Conservation (phyloP, 768 basidiomycete genomes). For the Lentinula aciculospora region DNA sequence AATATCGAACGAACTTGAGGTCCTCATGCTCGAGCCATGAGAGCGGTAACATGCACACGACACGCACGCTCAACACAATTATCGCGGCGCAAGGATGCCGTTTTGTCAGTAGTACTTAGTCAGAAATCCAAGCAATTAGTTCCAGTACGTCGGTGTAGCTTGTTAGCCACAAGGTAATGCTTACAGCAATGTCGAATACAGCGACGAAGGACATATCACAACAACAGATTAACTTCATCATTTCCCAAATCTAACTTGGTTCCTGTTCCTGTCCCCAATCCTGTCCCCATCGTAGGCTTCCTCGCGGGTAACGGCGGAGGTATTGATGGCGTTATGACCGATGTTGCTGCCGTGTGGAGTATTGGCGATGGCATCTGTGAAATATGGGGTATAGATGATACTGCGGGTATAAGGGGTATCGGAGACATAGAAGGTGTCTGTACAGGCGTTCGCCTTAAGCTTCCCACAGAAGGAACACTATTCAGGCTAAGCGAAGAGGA, state of each 20-base stretch:
- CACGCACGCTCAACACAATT: too few relatives aligned
- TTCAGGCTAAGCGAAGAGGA: background rate
- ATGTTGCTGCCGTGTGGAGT: background rate
- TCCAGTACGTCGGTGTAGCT: too few relatives aligned
- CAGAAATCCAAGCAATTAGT: too few relatives aligned
- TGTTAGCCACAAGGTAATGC: too few relatives aligned
- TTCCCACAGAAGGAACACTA: background rate
- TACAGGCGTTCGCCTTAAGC: background rate
- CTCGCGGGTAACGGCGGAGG: slow-evolving; percentile 1
- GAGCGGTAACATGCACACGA: too few relatives aligned
- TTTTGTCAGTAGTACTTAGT: background rate
- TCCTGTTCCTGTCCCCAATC: background rate
- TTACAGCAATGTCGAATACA: background rate
- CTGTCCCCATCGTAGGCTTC: slow-evolving; percentile 1
- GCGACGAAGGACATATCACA: background rate
- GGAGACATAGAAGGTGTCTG: background rate
- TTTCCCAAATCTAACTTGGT: background rate
- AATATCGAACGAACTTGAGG: too few relatives aligned
- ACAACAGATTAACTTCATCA: background rate
- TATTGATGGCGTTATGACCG: background rate
- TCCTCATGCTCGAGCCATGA: too few relatives aligned
- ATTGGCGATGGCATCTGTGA: background rate
- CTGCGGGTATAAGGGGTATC: background rate
- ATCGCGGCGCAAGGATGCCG: background rate
- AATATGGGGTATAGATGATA: background rate